These are phyloP conservation scores for Haematococcus lacustris DNA, from an alignment of 139 green algal species.

Conservation along the genomic window DNA sequence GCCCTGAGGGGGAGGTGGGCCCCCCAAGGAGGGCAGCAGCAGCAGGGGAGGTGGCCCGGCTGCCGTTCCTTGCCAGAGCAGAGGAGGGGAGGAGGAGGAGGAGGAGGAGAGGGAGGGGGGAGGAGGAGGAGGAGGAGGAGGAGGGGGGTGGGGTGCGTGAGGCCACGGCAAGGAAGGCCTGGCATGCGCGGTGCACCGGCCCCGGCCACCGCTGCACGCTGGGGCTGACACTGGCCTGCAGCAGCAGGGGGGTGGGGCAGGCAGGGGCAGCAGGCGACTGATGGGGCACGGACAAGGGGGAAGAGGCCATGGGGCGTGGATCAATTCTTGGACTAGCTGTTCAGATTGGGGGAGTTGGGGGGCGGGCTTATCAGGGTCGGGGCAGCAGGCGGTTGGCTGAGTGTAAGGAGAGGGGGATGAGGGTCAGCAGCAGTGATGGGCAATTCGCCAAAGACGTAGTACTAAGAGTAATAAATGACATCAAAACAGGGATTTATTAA, in stretches of 20 bases:
- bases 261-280: no score
- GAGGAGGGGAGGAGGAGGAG: no score
- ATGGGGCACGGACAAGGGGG: no score
- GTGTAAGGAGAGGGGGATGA: neutral
- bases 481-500: no score
- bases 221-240: slow-evolving; percentile 20
- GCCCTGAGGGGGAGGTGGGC: no score
- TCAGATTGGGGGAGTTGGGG: neutral
- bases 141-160: neutral
- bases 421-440: no score
- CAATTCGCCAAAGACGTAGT: no score
- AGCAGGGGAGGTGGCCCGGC: neutral
- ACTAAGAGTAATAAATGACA: no score
- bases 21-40: no score
- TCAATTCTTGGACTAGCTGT: neutral
- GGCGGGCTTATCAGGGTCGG: neutral
- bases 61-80: neutral
- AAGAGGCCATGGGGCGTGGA: neutral
- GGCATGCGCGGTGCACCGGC: slow-evolving; percentile 52
- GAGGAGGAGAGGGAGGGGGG: no score
- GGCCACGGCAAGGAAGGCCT: slow-evolving; percentile 41
- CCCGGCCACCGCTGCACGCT: slow-evolving; percentile 54
- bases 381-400: neutral
- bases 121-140: no score
- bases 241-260: no score